These are phyloP conservation scores for Pseudevernia furfuracea DNA, from an alignment of 495 filamentous ascomycete species.

Conservation along the genomic window DNA sequence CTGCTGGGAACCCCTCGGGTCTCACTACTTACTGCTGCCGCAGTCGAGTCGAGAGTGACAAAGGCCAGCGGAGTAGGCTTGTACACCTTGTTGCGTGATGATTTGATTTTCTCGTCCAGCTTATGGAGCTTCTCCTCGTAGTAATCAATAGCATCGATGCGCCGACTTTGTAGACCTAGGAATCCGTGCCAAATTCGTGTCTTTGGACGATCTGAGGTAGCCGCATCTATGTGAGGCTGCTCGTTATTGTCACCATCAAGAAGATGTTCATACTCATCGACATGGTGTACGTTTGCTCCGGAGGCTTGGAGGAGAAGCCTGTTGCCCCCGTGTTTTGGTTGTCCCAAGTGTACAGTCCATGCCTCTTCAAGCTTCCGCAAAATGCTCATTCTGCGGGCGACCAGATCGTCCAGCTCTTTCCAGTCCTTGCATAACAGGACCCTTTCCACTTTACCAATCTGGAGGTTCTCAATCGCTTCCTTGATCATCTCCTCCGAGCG, in stretches of 20 bases:
- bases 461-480: slow-evolving; percentile 75
- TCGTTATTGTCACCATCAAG: slow-evolving; percentile 40
- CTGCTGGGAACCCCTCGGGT: background rate
- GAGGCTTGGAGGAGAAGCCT: slow-evolving; percentile 12
- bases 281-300: slow-evolving; percentile 21
- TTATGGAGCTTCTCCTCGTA: slow-evolving; percentile 79
- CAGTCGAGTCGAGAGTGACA: slow-evolving; percentile 92
- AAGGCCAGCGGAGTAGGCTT: slow-evolving; percentile 76
- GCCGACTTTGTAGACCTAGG: slow-evolving; percentile 60
- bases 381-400: slow-evolving; percentile 56
- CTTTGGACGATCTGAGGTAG: slow-evolving; percentile 53
- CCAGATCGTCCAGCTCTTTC: slow-evolving; percentile 68
- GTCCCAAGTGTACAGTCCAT: slow-evolving; percentile 65
- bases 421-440: slow-evolving; percentile 85
- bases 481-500: slow-evolving; percentile 77
- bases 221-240: slow-evolving; percentile 23
- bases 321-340: slow-evolving; percentile 20
- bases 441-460: slow-evolving; percentile 87
- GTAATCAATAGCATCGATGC: slow-evolving; percentile 86
- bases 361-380: slow-evolving; percentile 74
- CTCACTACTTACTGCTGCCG: slow-evolving; percentile 48
- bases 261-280: slow-evolving; percentile 45
- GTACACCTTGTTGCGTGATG: slow-evolving; percentile 68
- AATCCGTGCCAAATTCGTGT: slow-evolving; percentile 73
- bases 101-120: slow-evolving; percentile 67